Evolutionary conservation across 2,329 filamentous ascomycete species (phyloP).

Genomic region (Sordariomycetes sp.): DNA sequence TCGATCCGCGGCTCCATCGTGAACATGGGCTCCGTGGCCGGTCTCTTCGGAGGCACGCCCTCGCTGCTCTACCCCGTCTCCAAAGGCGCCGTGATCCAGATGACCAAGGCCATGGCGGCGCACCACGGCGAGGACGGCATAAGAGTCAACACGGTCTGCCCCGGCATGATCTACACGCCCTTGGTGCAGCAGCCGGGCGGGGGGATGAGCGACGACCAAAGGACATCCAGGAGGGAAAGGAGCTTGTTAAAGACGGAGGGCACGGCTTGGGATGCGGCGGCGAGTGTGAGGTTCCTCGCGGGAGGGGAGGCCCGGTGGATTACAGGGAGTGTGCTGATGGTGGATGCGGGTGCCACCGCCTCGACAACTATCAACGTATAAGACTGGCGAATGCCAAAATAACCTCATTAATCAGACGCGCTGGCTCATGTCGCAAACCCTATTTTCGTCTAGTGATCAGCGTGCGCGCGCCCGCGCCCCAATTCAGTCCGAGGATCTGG

Average conservation of each 20-base stretch:
- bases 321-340: slow-evolving; percentile 28
- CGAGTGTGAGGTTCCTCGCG: slow-evolving; percentile 27
- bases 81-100: slow-evolving; percentile 39
- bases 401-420: too few relatives aligned
- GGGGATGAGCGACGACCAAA: slow-evolving; percentile 28
- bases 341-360: slow-evolving; percentile 31
- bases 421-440: too few relatives aligned
- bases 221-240: slow-evolving; percentile 24
- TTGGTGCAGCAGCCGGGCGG: slow-evolving; percentile 33
- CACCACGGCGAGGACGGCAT: slow-evolving; percentile 35
- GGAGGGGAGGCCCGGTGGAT: slow-evolving; percentile 33
- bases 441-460: too few relatives aligned
- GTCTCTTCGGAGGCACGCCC: slow-evolving; percentile 35
- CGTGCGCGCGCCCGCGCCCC: too few relatives aligned
- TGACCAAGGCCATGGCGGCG: slow-evolving; percentile 42
- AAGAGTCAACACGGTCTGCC: slow-evolving; percentile 40
- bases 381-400: too few relatives aligned
- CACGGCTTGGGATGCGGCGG: slow-evolving; percentile 32
- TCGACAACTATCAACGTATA: too few relatives aligned
- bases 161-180: slow-evolving; percentile 38
- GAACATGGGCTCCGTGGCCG: slow-evolving; percentile 55
- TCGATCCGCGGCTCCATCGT: slow-evolving; percentile 38
- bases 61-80: slow-evolving; percentile 35
- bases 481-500: too few relatives aligned
- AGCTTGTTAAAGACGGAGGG: slow-evolving; percentile 31